Base-by-base conservation (phyloP, 23 red algal genomes). In the Gracilaria caudata region DNA sequence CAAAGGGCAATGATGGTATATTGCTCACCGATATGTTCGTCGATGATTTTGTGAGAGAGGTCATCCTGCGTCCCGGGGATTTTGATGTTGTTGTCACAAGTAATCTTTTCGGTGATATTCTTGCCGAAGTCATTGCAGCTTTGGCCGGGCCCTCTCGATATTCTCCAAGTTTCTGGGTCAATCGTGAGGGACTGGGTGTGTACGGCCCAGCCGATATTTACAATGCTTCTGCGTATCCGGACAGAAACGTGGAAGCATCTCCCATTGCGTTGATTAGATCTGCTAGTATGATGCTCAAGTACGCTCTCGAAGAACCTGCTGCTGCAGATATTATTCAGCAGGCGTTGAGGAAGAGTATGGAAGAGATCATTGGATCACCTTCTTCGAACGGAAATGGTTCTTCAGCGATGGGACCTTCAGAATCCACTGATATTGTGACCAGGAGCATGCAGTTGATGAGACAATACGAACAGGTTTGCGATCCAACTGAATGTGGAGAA, bases 81-180 rank as follows among this genome's bases (percentile, higher is more conserved):
- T 97, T 97, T 77, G 90, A 93, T 73, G 78, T 90, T 45, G 74
- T 97, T 8, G 81, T 93, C 68, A 97, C 94, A 38, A 84, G 73
- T 30, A 97, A 97, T 83, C 81, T 97, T 44, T 96, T 97, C 61
- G 94, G 94, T 65, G 94, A 97, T 66, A 83, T 97, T 71, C 40
- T 93, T 47, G 80, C 82, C 9, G 94, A 97, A 75, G 88, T 91
- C n/a, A 80, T 85, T 19, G 81, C 86, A 30, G 90, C 86, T 30
- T 37, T 97, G 38, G 80, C 89, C 1, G 94, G 94, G 7, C 89
- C 89, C 0, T 51, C 51, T 55, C 75, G 94, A 28, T 65, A 87
- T 59, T 84, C 84, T 9, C 94, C 94, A 10, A 79, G 71, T 53
- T 86, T 78, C 34, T 97, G 94, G 94, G 30, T 93, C 59, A 85